phyloP scores from a whole-genome alignment of 768 basidiomycete species.

The Boletus rubescentipes region DNA sequence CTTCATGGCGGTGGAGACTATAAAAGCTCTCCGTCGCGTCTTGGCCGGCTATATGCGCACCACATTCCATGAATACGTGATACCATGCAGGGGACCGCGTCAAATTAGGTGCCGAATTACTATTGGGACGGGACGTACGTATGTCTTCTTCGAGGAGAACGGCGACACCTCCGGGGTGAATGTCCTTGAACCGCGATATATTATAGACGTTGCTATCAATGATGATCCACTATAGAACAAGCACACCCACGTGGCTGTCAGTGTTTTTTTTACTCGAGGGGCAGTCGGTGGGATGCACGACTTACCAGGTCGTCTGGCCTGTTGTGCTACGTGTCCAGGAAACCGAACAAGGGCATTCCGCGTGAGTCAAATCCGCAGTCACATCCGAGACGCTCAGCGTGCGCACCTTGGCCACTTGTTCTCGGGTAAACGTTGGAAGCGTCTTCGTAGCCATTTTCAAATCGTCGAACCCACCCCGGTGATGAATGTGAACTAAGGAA shows the following conservation, averaged over 20 bases:
- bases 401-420: slow-evolving; percentile 69
- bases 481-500: not conserved
- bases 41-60: slow-evolving; percentile 62
- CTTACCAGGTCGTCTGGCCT: slow-evolving; percentile 68
- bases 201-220: slow-evolving; percentile 79
- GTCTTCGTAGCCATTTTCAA: not conserved
- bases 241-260: not conserved
- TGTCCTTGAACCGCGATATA: slow-evolving; percentile 67
- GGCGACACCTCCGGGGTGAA: not conserved
- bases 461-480: not conserved
- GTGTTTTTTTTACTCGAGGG: no score
- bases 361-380: not conserved
- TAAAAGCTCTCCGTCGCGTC: slow-evolving; percentile 82
- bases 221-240: not conserved
- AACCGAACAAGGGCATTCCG: not conserved
- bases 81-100: not conserved
- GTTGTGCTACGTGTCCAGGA: slow-evolving; percentile 59
- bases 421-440: slow-evolving; percentile 49
- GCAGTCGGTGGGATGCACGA: not conserved
- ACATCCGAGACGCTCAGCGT: not conserved
- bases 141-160: not conserved
- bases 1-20: slow-evolving; percentile 71
- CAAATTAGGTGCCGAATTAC: no score
- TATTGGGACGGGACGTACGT: not conserved
- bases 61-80: slow-evolving; percentile 33